Evolutionary conservation across 1,284 basidiomycete species (phyloP), one percentile per base, ranked within the genome.

Genomic region (Rhodotorula sp.): DNA sequence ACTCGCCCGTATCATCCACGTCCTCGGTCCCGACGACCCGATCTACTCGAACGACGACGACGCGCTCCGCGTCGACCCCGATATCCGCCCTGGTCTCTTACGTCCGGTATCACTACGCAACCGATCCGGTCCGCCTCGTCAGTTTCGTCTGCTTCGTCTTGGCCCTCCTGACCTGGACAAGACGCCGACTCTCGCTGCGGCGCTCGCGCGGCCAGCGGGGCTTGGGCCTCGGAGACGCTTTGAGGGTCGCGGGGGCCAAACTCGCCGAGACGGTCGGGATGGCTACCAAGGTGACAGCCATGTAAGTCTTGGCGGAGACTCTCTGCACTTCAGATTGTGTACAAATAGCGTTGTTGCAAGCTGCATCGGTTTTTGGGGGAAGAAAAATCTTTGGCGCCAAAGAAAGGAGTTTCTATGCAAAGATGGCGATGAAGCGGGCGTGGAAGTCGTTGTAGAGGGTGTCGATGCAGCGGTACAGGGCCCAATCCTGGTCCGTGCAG

Each of bases 401-500:
- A 15, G 26, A 14, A 26, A 14, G 6, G 26, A 5, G 15, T n/a
- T 26, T 24, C 44, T 30, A 67, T 7, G 85, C 85, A 83, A 84
- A 86, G 78, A 85, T 85, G 7, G 80, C 82, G 70, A 76, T 80
- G 77, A 83, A 86, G 75, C 86, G 86, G 64, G 82, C 83, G 46
- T 86, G 81, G 75, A 88, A 89, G 71, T 87, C 84, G 22, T 76
- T 78, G 53, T 81, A 80, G 22, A 83, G 82, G 8, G 73, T 81
- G 55, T 81, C 77, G 24, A 87, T 80, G 26, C 87, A 81, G 68
- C 84, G 80, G 68, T 85, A 87, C 6, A 88, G 84, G 66, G 74
- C 81, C 87, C 87, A 87, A 75, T 89, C 87, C 12, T 71, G 71
- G 44, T 68, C 63, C 37, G 65, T 71, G 29, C 73, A 77, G n/a